Evolutionary conservation across 495 filamentous ascomycete species (phyloP).

Genomic region (Penicillium alfredii): DNA sequence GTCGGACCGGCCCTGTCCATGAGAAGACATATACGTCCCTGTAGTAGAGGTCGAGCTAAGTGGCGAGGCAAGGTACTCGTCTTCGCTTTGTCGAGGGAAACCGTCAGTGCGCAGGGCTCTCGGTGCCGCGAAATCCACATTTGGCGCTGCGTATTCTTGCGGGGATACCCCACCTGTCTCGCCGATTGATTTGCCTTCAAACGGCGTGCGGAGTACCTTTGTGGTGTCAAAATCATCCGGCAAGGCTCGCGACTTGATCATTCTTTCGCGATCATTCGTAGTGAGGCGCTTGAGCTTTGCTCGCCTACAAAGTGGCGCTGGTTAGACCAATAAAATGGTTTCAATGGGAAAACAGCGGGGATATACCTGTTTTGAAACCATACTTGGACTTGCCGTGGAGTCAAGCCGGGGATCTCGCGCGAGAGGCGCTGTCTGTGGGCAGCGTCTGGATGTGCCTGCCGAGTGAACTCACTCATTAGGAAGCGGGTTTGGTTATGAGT

Average conservation of each 20-base stretch:
- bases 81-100: conserved; percentile 32
- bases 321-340: conserved; percentile 1
- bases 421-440: conserved; percentile 87
- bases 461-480: conserved; percentile 94
- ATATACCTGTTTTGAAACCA: conserved; percentile 99
- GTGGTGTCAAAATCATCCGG: conserved; percentile 91
- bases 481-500: conserved; percentile 97
- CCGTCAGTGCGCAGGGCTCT: conserved; percentile 36
- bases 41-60: conserved; percentile 38
- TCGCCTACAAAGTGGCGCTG: conserved; percentile 51
- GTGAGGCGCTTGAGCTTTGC: conserved; percentile 94
- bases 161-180: conserved; percentile 32
- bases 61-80: conserved; percentile 42
- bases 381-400: conserved; percentile 91
- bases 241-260: conserved; percentile 87
- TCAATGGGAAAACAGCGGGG: conserved; percentile 22
- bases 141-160: conserved; percentile 14
- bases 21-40: conserved; percentile 37
- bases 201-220: conserved; percentile 79
- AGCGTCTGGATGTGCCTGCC: conserved; percentile 92
- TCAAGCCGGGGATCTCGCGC: conserved; percentile 87
- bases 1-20: conserved; percentile 25
- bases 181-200: conserved; percentile 30
- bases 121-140: conserved; percentile 14
- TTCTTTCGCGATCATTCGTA: conserved; percentile 86